Evolutionary conservation across 2,329 filamentous ascomycete species (phyloP).

Genomic region (Cladophialophora exuberans): DNA sequence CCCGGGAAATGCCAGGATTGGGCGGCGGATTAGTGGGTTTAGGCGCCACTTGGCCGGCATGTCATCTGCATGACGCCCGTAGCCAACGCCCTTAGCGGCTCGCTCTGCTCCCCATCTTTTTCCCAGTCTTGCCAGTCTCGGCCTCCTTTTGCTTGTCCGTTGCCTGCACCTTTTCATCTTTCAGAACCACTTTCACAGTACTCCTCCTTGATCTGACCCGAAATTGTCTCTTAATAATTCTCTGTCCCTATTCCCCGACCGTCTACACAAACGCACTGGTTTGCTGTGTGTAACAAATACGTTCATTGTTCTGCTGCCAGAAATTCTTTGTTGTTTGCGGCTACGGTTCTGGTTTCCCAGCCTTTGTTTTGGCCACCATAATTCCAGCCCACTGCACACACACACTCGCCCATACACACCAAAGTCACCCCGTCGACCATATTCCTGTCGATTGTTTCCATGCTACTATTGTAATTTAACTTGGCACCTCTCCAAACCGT

Average conservation of each 20-base stretch:
- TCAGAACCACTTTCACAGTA: no score
- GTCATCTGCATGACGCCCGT: slow-evolving; percentile 11
- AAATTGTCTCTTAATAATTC: not conserved
- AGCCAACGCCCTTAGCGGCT: slow-evolving; percentile 6
- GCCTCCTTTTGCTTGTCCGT: slow-evolving; percentile 5
- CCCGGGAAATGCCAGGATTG: not conserved
- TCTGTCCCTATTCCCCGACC: not conserved
- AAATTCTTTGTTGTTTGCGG: slow-evolving; percentile 26
- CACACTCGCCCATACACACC: not conserved
- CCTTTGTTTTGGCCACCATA: slow-evolving; percentile 23
- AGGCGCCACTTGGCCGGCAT: slow-evolving; percentile 4
- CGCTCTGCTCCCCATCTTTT: slow-evolving; percentile 4
- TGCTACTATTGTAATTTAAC: slow-evolving; percentile 22
- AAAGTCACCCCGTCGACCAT: not conserved
- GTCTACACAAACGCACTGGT: slow-evolving; percentile 14
- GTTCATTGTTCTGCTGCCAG: slow-evolving; percentile 15
- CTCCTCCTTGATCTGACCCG: slow-evolving; percentile 1
- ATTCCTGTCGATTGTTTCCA: not conserved
- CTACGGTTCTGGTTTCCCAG: not conserved
- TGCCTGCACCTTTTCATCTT: slow-evolving; percentile 1
- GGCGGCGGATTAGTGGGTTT: not conserved
- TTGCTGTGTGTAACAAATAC: slow-evolving; percentile 13
- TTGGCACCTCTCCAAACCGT: slow-evolving; percentile 10
- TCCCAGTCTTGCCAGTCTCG: not conserved
- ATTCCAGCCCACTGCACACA: not conserved